Base-by-base conservation (phyloP, 805 yeast species). In the Kodamaea sagamina region DNA sequence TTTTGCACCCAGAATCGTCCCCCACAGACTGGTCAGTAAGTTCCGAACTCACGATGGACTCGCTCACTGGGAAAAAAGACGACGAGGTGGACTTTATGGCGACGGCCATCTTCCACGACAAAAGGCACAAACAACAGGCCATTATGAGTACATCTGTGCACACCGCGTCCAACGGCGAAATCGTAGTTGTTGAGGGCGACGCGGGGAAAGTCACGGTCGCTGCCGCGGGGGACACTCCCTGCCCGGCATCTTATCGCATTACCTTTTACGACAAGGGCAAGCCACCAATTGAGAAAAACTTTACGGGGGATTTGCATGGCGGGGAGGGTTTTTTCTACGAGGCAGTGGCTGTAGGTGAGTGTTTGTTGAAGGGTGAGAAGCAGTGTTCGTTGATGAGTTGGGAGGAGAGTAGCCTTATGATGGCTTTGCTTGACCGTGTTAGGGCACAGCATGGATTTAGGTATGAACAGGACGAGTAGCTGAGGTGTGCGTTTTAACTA, bases 271-370 rank as follows among this genome's bases (percentile, higher is more conserved):
- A 68, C 39, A 35, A 35, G 13, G 43, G 46, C 11, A 38, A 37
- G 19, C 42, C 39, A 6, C 15, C 38, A 2, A 32, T 25, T 12
- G 47, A 43, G 19, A 28, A 35, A 10, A 34, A 39, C 13, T 46
- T 46, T 36, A 15, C 11, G 4, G 42, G 63, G 29, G 71, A 67
- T 42, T 57, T 62, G 17, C 57, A 64, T 6, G 71, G 68, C 3
- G 72, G 67, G 35, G 56, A 62, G 37, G 85, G 85, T 0, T 73
- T 78, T 55, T 74, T 74, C 50, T 73, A 72, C 56, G 84, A 79
- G 59, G 82, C 82, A 1, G 73, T 77, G 50, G 80, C 76, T 4
- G 72, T 71, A 22, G 82, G 79, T 3, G 57, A 65, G 36, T 76
- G 71, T 42, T 61, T 79, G 31, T 42, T 53, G 4, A 60, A 56